Percentiles rank a stretch among this genome's conserved stretches.
Conservation (phyloP, 2,329 filamentous ascomycete genomes). For the Fusarium kyushuense region DNA sequence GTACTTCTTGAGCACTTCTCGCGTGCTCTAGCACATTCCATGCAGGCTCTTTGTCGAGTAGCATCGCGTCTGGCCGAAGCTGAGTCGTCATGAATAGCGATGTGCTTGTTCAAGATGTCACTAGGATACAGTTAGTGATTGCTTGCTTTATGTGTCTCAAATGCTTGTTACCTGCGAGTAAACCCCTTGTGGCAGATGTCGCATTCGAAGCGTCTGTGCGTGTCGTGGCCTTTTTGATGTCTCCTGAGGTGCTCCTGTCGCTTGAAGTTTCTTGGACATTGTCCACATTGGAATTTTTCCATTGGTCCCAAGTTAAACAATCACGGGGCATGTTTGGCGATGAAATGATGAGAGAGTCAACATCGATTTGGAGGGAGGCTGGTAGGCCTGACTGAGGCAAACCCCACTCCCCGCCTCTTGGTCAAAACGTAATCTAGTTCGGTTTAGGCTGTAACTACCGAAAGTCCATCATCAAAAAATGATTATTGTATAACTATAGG, state of each 20-base stretch:
- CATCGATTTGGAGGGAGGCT: neutral
- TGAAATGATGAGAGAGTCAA: neutral
- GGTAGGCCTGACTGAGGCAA: neutral
- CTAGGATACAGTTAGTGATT: neutral
- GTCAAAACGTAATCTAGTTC: neutral
- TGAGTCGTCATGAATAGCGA: slow-evolving; percentile 2
- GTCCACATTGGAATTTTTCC: slow-evolving; percentile 32
- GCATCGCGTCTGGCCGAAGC: neutral
- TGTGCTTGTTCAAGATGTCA: slow-evolving; percentile 14
- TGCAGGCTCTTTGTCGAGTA: slow-evolving; percentile 20
- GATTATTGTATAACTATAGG: too few species aligned
- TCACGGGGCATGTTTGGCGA: too few species aligned
- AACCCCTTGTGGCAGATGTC: slow-evolving; percentile 35
- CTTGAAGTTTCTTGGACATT: slow-evolving; percentile 36
- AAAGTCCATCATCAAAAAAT: too few species aligned
- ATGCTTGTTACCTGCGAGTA: slow-evolving; percentile 29
- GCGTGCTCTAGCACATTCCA: slow-evolving; percentile 29
- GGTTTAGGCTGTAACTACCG: neutral
- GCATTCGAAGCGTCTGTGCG: slow-evolving; percentile 26
- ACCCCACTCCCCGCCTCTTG: neutral
- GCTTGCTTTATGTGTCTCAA: too few species aligned
- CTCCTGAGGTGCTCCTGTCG: slow-evolving; percentile 38
- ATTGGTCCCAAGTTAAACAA: neutral
- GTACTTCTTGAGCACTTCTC: slow-evolving; percentile 30
- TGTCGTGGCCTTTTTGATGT: slow-evolving; percentile 35